These are phyloP conservation scores for Marasmius oreades DNA, from an alignment of 1,284 basidiomycete genomes.

Conservation along the genomic window DNA sequence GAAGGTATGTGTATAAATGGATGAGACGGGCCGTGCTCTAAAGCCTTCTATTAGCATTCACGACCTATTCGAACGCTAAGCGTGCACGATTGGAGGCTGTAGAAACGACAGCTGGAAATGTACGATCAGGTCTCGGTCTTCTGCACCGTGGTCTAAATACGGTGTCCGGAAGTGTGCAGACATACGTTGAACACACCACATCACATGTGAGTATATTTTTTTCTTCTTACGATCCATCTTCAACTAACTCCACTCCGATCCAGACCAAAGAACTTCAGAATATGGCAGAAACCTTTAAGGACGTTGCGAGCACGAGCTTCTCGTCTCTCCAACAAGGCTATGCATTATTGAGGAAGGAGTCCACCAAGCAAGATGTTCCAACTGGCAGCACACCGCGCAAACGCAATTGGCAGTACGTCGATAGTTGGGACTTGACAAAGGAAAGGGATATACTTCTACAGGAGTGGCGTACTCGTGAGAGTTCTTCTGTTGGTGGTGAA, in stretches of 20 bases:
- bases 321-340: conserved; percentile 46
- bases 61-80: conserved; percentile 60
- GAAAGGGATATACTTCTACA: conserved; percentile 55
- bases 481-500: conserved; percentile 29
- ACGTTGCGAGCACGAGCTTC: conserved; percentile 38
- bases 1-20: conserved; percentile 36
- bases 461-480: conserved; percentile 38
- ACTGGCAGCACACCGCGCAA: conserved; percentile 74
- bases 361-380: conserved; percentile 55
- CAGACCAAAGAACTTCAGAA: conserved; percentile 33
- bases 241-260: not conserved
- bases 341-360: conserved; percentile 52
- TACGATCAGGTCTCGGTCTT: conserved; percentile 48
- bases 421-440: conserved; percentile 67
- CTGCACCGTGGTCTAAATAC: conserved; percentile 48
- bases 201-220: conserved; percentile 42
- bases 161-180: conserved; percentile 48
- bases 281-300: conserved; percentile 38
- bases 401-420: conserved; percentile 61
- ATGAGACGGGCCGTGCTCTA: not conserved
- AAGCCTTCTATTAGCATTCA: conserved; percentile 42
- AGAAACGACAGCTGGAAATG: conserved; percentile 41
- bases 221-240: not conserved
- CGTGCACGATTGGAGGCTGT: conserved; percentile 62
- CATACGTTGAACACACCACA: conserved; percentile 37